phyloP scores from a whole-genome alignment of 2,329 filamentous ascomycete species.

The Calonectria montana region DNA sequence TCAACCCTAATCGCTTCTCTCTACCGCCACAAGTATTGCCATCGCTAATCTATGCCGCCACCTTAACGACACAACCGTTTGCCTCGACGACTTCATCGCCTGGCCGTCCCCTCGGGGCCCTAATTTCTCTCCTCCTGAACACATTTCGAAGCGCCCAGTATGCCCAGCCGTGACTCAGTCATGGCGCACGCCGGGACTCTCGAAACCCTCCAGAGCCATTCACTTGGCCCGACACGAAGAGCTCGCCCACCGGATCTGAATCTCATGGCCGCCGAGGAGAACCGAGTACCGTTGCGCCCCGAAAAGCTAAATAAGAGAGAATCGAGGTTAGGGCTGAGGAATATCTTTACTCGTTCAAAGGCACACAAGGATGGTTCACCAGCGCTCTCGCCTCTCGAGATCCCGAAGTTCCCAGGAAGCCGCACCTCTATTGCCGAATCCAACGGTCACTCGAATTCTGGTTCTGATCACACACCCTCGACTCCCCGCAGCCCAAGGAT shows the following conservation, averaged over 20 bases:
- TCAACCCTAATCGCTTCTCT: background rate
- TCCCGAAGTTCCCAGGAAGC: constrained; percentile 51
- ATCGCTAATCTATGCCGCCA: constrained; percentile 30
- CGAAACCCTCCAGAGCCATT: constrained; percentile 40
- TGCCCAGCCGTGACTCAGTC: constrained; percentile 42
- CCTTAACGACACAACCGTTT: constrained; percentile 20
- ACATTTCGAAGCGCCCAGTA: constrained; percentile 7
- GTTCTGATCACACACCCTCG: constrained; percentile 51
- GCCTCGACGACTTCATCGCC: constrained; percentile 24
- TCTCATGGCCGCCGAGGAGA: constrained; percentile 43
- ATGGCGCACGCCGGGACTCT: constrained; percentile 39
- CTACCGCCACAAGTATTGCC: background rate
- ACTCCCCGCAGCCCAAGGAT: constrained; percentile 37
- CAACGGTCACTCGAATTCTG: constrained; percentile 48
- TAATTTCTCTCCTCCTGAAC: background rate
- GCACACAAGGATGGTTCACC: constrained; percentile 49
- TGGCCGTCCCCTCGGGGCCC: constrained; percentile 22
- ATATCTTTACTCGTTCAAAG: constrained; percentile 62
- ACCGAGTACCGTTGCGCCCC: constrained; percentile 55
- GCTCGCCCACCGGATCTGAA: constrained; percentile 41
- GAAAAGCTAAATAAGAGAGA: constrained; percentile 60
- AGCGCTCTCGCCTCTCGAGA: constrained; percentile 43
- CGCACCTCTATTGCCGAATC: constrained; percentile 61
- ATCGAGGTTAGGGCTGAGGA: constrained; percentile 63
- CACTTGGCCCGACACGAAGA: constrained; percentile 35